Conservation (phyloP, 345 rosid genomes). For the Erucastrum elatum region DNA sequence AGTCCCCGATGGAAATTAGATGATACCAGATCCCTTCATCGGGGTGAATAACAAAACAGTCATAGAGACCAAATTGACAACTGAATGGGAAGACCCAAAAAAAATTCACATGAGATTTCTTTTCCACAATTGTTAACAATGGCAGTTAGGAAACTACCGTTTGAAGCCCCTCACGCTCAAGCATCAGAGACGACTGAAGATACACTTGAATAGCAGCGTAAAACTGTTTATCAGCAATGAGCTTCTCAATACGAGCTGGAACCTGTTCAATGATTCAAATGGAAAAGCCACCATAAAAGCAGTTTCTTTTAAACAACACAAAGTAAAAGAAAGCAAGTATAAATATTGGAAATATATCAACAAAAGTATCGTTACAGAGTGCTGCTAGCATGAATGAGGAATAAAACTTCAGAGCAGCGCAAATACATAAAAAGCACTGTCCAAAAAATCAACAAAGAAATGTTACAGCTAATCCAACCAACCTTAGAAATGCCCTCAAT, state of each 20-base stretch:
- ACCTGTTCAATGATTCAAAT: slow-evolving; percentile 55
- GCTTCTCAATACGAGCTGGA: slow-evolving; percentile 87
- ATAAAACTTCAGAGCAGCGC: slow-evolving; percentile 22
- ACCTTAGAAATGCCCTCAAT: slow-evolving; percentile 99
- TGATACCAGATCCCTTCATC: slow-evolving; percentile 16
- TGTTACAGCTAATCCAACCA: slow-evolving; percentile 22
- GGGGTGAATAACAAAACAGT: slow-evolving; percentile 6
- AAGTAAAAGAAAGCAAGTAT: not conserved
- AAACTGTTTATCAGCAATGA: slow-evolving; percentile 79
- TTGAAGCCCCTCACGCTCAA: slow-evolving; percentile 98
- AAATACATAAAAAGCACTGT: slow-evolving; percentile 26
- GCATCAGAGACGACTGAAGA: slow-evolving; percentile 83
- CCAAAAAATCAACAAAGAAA: slow-evolving; percentile 16
- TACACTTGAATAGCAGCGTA: slow-evolving; percentile 92
- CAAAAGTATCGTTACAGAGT: slow-evolving; percentile 10
- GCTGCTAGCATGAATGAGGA: slow-evolving; percentile 17
- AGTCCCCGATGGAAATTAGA: slow-evolving; percentile 10
- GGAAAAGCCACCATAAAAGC: slow-evolving; percentile 19
- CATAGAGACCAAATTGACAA: slow-evolving; percentile 12
- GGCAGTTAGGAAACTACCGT: slow-evolving; percentile 51
- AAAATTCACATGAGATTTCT: slow-evolving; percentile 18
- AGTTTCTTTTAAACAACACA: not conserved
- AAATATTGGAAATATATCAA: slow-evolving; percentile 10
- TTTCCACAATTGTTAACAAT: slow-evolving; percentile 2
- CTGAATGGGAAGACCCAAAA: slow-evolving; percentile 23